Evolutionary conservation across 495 filamentous ascomycete genomes (phyloP), one percentile per base, ranked within the genome.

Genomic region (Talaromyces trachyspermus): DNA sequence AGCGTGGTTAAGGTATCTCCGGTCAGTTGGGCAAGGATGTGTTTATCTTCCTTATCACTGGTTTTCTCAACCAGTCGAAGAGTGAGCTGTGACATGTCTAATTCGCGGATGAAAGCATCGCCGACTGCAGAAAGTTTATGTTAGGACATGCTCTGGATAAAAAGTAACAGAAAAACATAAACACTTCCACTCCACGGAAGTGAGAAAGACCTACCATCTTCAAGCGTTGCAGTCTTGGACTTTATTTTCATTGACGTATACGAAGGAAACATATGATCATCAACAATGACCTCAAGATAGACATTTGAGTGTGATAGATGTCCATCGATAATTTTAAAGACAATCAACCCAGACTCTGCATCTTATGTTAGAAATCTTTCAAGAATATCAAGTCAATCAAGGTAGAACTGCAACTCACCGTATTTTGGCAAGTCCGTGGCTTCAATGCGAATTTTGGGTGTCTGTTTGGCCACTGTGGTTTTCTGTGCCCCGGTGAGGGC

Each of bases 61-160:
- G 77, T 66, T 60, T 84, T 82, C 51, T 86, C 81, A 41, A 85
- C 79, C 22, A 97, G 65, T 38, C 89, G 85, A 47, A 99, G 73
- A 2, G 90, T 95, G 51, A 99, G 79, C 60, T 85, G 84, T 1
- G 92, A 99, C 53, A 95, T 88, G 37, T 99, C 92, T 14, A 99
- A 77, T 58, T 99, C 92, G 43, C 92, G 87, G 27, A 99, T 87
- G 58, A 99, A 89, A 19, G 89, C 89, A 65, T 99, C 92, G 20
- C 92, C 90, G 49, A 88, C 78, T 81, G 51, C 22, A 52, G 32
- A 46, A 4, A 17, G 20, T 18, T 15, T 17, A 19, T 3, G 27
- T 46, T 22, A 46, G 43, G 2, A 46, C 12, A 19, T 45, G 11
- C 7, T 6, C 3, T 19, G 1, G n/a, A n/a, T n/a, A 11, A 7